These are phyloP conservation scores for Lentinula novae-zelandiae DNA, from an alignment of 1,284 basidiomycete genomes.

Conservation along the genomic window DNA sequence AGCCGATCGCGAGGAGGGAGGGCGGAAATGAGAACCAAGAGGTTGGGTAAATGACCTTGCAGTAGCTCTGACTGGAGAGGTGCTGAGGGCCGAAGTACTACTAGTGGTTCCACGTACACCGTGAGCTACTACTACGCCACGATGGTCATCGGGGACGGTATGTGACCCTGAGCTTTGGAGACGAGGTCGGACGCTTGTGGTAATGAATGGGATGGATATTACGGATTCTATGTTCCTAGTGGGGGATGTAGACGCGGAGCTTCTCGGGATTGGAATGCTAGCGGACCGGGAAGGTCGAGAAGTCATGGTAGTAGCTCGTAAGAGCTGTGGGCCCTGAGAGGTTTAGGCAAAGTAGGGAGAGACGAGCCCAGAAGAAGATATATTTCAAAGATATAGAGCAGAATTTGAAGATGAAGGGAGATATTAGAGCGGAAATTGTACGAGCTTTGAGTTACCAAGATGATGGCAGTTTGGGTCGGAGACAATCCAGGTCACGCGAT, in stretches of 20 bases:
- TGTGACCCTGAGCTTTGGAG: constrained; percentile 25
- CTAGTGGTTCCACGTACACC: constrained; percentile 30
- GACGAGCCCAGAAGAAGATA: no score
- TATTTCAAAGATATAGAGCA: no score
- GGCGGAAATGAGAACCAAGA: constrained; percentile 18
- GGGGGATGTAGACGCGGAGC: constrained; percentile 38
- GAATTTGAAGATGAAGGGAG: not conserved
- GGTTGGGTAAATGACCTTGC: constrained; percentile 32
- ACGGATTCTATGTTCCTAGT: constrained; percentile 58
- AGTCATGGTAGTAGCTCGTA: constrained; percentile 34
- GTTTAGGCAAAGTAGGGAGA: not conserved
- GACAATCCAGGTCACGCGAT: constrained; percentile 2
- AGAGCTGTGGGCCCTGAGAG: not conserved
- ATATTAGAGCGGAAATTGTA: not conserved
- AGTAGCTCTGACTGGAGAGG: constrained; percentile 35
- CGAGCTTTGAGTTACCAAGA: not conserved
- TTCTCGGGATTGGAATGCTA: constrained; percentile 59
- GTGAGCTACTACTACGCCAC: constrained; percentile 29
- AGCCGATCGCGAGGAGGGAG: constrained; percentile 17
- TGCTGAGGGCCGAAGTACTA: constrained; percentile 21
- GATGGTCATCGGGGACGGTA: constrained; percentile 25
- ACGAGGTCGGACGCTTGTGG: constrained; percentile 37
- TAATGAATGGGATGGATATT: constrained; percentile 52
- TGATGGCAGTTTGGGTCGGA: constrained; percentile 1
- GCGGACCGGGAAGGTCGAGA: constrained; percentile 53